A percentile compares a stretch with the other conserved stretches of the same genome.
phyloP scores from a whole-genome alignment of 495 filamentous ascomycete genomes.

The Penicillium atrosanguineum region DNA sequence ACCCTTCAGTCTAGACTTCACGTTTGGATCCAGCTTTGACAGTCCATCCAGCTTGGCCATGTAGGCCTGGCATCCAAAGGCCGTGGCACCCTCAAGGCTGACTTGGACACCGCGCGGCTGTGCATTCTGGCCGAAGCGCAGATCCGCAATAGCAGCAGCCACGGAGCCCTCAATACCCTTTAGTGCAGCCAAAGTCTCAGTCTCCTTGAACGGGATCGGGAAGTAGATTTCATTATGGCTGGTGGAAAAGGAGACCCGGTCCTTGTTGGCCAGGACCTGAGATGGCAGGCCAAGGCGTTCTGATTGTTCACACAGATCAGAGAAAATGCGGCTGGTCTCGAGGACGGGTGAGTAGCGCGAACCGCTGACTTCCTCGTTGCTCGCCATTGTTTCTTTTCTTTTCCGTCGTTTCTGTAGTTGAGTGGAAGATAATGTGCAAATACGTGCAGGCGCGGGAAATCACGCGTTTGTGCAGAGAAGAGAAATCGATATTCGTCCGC shows the following conservation, averaged over 20 bases:
- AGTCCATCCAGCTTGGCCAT: conserved; percentile 69
- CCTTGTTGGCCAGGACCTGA: conserved; percentile 33
- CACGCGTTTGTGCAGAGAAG: neutral
- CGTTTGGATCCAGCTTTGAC: conserved; percentile 58
- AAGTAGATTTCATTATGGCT: conserved; percentile 47
- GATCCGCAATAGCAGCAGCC: conserved; percentile 61
- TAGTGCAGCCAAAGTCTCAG: conserved; percentile 63
- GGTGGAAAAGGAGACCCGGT: conserved; percentile 41
- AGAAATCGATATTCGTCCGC: neutral
- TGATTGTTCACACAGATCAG: conserved; percentile 37
- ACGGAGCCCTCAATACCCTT: conserved; percentile 69
- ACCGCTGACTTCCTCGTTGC: conserved; percentile 4
- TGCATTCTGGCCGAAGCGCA: conserved; percentile 42
- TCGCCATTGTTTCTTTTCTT: conserved; percentile 12
- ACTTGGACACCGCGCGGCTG: conserved; percentile 50
- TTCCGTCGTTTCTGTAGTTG: neutral
- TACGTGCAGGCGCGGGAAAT: neutral
- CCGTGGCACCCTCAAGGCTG: conserved; percentile 60
- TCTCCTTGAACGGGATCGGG: conserved; percentile 69
- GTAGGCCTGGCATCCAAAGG: conserved; percentile 71
- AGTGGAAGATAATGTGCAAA: neutral
- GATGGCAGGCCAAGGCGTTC: conserved; percentile 37
- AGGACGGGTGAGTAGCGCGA: conserved; percentile 37
- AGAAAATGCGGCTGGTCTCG: conserved; percentile 45
- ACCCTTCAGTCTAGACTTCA: conserved; percentile 64